A percentile compares a stretch with the other conserved stretches of the same genome.
Evolutionary conservation across 108 stramenopile species (phyloP).

Genomic region (Aurantiochytrium sp.): DNA sequence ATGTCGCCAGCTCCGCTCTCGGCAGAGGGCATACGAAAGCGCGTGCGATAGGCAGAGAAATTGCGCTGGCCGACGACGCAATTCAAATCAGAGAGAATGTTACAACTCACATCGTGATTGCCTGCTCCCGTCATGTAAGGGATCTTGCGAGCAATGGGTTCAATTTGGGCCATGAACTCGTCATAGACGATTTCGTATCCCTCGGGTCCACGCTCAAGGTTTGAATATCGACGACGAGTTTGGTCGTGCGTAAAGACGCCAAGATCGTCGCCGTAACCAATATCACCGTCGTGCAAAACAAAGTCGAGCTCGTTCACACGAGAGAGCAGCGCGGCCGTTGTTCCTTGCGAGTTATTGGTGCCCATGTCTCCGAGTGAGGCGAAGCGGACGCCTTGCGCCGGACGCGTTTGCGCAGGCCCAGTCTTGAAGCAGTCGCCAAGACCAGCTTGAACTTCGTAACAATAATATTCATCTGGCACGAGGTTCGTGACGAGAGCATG

Average conservation of each 20-base stretch:
- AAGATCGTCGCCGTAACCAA: neutral
- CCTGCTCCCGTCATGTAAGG: constrained; percentile 48
- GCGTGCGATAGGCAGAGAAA: constrained; percentile 41
- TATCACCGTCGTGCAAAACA: neutral
- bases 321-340: neutral
- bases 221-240: too few relatives aligned
- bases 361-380: constrained; percentile 5
- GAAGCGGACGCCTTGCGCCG: neutral
- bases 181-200: constrained; percentile 21
- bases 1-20: constrained; percentile 31
- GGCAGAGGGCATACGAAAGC: constrained; percentile 45
- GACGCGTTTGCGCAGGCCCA: too few relatives aligned
- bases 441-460: neutral
- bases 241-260: neutral
- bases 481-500: neutral
- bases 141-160: constrained; percentile 10
- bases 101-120: constrained; percentile 45
- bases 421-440: neutral
- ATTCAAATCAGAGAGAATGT: constrained; percentile 16
- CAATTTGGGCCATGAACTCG: neutral
- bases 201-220: neutral
- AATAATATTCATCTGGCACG: neutral
- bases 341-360: neutral
- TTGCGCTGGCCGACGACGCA: constrained; percentile 23
- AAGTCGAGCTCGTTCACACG: neutral